Base-by-base conservation (phyloP, 305 asterid genomes). In the Coffea humblotiana region DNA sequence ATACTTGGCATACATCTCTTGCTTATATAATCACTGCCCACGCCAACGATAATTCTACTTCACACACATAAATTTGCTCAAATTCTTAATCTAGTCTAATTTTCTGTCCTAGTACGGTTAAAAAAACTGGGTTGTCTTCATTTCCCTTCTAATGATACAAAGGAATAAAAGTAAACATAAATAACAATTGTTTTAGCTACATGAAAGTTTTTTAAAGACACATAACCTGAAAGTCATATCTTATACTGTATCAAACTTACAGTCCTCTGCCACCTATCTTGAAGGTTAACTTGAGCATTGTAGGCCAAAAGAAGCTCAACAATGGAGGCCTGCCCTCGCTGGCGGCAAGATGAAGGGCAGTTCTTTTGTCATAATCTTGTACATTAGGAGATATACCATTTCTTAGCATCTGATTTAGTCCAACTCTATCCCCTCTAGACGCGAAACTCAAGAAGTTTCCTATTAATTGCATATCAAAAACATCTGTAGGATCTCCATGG, bases 331-430 rank as follows among this genome's bases (percentile, higher is more conserved):
- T 90, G 47, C 94, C 94, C 80, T 90, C 94, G 49, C 94, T 90
- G 25, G 94, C 94, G 7, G 94, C 94, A 64, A 90, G 92, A 83
- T 90, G 94, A 54, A 89, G 92, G 56, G 94, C 91, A 74, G 94
- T 90, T 77, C 94, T 81, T n/a, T 82, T 81, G 25, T 90, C 91
- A 75, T 90, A 90, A 82, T 89, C 92, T 82, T 90, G 94, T 52
- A 90, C 94, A 80, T 90, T 78, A 72, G 94, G 94, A 0, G 89
- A 78, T 76, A 86, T 84, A 0, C 92, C 94, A 37, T 80, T 77
- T 80, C 88, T 88, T 81, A 90, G 65, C 94, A 90, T 89, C 85
- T 83, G 87, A 80, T 90, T 90, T 64, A 90, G 76, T 49, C 94
- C 94, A 67, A 90, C 91, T 85, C 94, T 89, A 73, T 90, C 94